Percentiles rank a stretch among this genome's conserved stretches.
Conservation (phyloP, 2,329 filamentous ascomycete species). For the Cryphonectria radicalis region DNA sequence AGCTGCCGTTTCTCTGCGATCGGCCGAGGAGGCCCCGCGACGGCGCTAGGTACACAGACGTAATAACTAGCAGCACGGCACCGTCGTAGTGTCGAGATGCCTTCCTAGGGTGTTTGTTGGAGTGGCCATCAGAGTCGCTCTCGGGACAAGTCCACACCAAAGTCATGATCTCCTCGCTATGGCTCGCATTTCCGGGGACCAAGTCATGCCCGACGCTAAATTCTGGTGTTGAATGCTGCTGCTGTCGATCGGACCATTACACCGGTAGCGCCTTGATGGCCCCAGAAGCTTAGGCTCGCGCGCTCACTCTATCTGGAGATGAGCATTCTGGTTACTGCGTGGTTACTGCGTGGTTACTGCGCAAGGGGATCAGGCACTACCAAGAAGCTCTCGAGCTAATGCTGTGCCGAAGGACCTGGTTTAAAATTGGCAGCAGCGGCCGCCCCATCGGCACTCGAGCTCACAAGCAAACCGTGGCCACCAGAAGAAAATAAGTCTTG, state of each 20-base stretch:
- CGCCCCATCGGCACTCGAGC: background rate
- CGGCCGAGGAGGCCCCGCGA: conserved; percentile 16
- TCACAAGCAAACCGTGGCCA: background rate
- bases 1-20: background rate
- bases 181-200: conserved; percentile 1
- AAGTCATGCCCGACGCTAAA: conserved; percentile 4
- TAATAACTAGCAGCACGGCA: background rate
- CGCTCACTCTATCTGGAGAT: background rate
- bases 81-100: background rate
- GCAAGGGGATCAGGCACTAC: background rate
- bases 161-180: background rate
- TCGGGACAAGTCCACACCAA: background rate
- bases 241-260: background rate
- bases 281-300: conserved; percentile 6
- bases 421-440: conserved; percentile 1
- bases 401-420: background rate
- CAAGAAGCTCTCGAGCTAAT: conserved; percentile 7
- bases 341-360: background rate
- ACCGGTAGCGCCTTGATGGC: background rate
- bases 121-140: background rate
- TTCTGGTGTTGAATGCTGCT: background rate
- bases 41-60: conserved; percentile 1
- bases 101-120: background rate
- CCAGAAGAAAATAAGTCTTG: background rate
- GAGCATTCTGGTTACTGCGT: background rate